These are phyloP conservation scores for Aureobasidium sp. DNA, from an alignment of 2,329 filamentous ascomycete genomes.

Conservation along the genomic window DNA sequence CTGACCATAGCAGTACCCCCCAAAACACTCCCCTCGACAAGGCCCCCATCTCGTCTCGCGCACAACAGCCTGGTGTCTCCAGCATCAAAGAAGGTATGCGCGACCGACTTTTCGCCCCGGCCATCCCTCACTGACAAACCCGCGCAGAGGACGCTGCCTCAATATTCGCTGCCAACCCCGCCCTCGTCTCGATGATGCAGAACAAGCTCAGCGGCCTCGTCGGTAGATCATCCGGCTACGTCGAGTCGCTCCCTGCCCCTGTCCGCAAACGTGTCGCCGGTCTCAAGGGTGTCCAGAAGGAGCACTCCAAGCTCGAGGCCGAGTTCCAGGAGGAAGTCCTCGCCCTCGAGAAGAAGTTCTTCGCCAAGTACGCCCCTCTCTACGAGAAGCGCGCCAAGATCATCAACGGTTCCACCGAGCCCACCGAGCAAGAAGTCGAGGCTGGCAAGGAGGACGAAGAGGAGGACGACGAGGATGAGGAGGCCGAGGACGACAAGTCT, in stretches of 20 bases:
- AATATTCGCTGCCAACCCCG: conserved; percentile 91
- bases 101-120: conserved; percentile 11
- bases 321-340: conserved; percentile 98
- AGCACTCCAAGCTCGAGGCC: conserved; percentile 95
- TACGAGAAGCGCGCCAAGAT: conserved; percentile 93
- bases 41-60: conserved; percentile 93
- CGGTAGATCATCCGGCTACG: conserved; percentile 91
- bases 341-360: conserved; percentile 98
- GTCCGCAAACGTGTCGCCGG: conserved; percentile 91
- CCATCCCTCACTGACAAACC: conserved; percentile 13
- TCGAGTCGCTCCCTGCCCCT: conserved; percentile 83
- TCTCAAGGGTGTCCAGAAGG: conserved; percentile 95
- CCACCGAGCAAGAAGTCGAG: conserved; percentile 76
- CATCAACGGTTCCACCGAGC: conserved; percentile 78
- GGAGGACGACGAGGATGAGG: conserved; percentile 44
- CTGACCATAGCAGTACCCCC: conserved; percentile 59
- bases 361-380: conserved; percentile 94
- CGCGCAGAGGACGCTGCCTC: conserved; percentile 79
- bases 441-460: conserved; percentile 74
- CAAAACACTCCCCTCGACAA: conserved; percentile 90
- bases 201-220: conserved; percentile 89
- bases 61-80: conserved; percentile 84
- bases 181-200: conserved; percentile 94
- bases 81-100: conserved; percentile 94
- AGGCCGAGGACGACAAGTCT: conserved; percentile 47